phyloP scores from a whole-genome alignment of 2,329 filamentous ascomycete species.

The Coniochaeta prunicola region DNA sequence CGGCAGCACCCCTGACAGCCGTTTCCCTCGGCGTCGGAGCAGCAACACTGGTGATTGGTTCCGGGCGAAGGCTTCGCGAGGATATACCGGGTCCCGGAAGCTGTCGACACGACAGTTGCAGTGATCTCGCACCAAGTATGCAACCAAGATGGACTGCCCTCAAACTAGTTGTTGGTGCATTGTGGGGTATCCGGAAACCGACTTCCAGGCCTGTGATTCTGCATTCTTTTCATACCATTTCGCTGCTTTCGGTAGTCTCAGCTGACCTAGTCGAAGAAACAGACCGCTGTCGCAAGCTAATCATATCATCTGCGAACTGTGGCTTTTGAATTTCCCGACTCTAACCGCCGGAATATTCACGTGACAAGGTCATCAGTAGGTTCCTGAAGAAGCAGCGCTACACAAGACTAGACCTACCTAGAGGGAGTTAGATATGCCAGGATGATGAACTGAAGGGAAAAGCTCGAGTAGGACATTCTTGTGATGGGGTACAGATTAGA shows the following conservation, averaged over 20 bases:
- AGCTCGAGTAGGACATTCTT: neutral
- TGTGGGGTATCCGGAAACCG: neutral
- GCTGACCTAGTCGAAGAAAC: neutral
- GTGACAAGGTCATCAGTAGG: neutral
- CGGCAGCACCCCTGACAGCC: neutral
- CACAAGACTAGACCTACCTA: too few species aligned
- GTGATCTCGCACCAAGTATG: neutral
- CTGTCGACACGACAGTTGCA: neutral
- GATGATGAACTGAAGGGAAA: neutral
- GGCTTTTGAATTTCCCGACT: neutral
- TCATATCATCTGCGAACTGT: neutral
- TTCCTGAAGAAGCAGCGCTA: neutral
- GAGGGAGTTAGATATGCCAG: too few species aligned
- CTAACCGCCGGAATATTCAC: neutral
- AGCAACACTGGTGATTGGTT: neutral
- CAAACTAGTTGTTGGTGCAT: neutral
- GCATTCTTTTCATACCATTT: neutral
- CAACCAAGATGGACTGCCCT: neutral
- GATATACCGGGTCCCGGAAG: neutral
- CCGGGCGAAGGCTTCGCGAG: conserved; percentile 1
- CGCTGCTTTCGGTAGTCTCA: neutral
- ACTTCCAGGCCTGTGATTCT: neutral
- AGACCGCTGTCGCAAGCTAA: neutral
- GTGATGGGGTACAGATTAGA: neutral
- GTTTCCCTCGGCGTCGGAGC: neutral